Base-by-base conservation (phyloP, 2,329 filamentous ascomycete species). In the Emergomyces orientalis region DNA sequence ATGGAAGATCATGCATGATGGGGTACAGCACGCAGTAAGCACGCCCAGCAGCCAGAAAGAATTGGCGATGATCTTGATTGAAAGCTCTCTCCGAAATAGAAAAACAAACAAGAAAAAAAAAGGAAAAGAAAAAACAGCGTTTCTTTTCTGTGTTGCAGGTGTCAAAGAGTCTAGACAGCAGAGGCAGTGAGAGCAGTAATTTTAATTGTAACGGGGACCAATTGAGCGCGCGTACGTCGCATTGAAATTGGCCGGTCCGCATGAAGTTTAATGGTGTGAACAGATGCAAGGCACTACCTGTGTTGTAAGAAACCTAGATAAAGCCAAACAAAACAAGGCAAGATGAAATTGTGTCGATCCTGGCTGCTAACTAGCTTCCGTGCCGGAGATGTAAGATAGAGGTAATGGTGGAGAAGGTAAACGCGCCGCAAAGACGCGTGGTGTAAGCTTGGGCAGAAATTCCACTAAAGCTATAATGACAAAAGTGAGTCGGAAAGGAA, bases 271-370 rank as follows among this genome's bases (percentile, higher is more conserved):
- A 32, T 32, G n/a, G 56, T 14, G 22, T 3, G 25, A 59, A 22
- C 13, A 59, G 56, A 59, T 59, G 56, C 56, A 59, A 59, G 56
- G 56, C 22, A 59, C 56, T 43, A 39, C 56, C 56, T 39, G n/a
- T 32, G 39, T 32, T 47, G 25, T n/a, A 34, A 55, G 43, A 5
- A 55, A n/a, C 14, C 30, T 8, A 17, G 11, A 6, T 34, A 19
- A 13, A 54, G n/a, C 19, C 4, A 3, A 17, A 43, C 7, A 45
- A 45, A n/a, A 45, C 25, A 37, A 19, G 57, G 25, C 43, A 47
- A 45, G 19, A 27, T 34, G 9, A 2, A 17, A 27, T 3, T 59
- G 25, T 13, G 55, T 13, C 17, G 19, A 9, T 25, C n/a, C 7
- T 49, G 19, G 7, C 27, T 32, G 41, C 27, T 41, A 49, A 4